phyloP scores from a whole-genome alignment of 306 rosid species.

The Spatholobus suberectus region DNA sequence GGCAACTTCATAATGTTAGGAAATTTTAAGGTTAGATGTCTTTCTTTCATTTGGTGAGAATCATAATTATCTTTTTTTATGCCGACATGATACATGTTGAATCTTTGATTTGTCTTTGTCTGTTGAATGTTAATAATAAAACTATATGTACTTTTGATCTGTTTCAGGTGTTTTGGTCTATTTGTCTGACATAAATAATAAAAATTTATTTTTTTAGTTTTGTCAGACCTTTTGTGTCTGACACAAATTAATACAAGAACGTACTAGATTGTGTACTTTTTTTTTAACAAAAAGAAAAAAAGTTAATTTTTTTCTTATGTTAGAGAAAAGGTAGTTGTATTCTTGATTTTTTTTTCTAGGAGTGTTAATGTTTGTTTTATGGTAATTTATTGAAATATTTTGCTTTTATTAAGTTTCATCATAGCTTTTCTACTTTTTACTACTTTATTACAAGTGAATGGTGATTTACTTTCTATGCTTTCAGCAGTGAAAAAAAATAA shows the following conservation, averaged over 20 bases:
- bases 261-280: constrained; percentile 5
- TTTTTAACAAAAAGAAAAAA: neutral
- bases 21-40: no score
- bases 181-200: neutral
- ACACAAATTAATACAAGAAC: neutral
- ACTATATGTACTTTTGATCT: neutral
- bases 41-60: no score
- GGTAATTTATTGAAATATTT: neutral
- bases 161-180: neutral
- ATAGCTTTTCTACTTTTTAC: neutral
- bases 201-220: neutral
- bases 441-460: neutral
- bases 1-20: no score
- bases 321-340: neutral
- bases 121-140: neutral
- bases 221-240: neutral
- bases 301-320: neutral
- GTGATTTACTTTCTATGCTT: neutral
- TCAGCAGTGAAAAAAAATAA: neutral
- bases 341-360: neutral
- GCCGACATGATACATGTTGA: fast-evolving
- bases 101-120: neutral
- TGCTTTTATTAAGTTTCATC: neutral
- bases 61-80: neutral
- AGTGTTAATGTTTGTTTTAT: neutral